Percentiles rank a stretch among this genome's conserved stretches.
phyloP scores from a whole-genome alignment of 208 protist genomes.

The Naegleria gruberi region DNA sequence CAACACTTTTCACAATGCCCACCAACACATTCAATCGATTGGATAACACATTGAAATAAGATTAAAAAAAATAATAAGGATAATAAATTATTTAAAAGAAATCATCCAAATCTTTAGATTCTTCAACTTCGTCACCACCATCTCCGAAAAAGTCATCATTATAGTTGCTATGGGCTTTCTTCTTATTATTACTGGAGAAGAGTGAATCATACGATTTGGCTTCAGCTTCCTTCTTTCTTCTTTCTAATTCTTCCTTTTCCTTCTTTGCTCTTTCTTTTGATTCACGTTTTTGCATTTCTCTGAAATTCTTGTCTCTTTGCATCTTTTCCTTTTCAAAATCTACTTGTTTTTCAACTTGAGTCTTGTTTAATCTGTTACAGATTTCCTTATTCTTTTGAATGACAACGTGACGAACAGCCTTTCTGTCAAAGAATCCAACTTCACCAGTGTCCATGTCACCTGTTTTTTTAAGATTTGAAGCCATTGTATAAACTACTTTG shows the following conservation, averaged over 20 bases:
- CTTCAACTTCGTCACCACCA: not conserved
- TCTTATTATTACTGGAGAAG: not conserved
- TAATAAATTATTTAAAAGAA: not conserved
- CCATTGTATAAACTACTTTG: slow-evolving; percentile 89
- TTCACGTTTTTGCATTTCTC: not conserved
- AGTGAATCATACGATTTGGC: not conserved
- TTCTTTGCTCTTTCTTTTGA: not conserved
- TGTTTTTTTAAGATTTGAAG: slow-evolving; percentile 93
- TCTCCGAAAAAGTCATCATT: slow-evolving; percentile 4
- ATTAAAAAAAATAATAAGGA: no score
- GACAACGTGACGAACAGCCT: slow-evolving; percentile 61
- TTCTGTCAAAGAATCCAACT: slow-evolving; percentile 79
- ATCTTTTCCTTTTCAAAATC: not conserved
- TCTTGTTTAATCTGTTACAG: slow-evolving; percentile 83
- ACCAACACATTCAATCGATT: no score
- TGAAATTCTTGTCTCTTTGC: not conserved
- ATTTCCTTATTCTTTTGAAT: slow-evolving; percentile 70
- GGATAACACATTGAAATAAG: no score
- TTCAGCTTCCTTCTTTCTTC: not conserved
- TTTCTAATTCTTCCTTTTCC: not conserved
- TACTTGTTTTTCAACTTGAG: slow-evolving; percentile 69
- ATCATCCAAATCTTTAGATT: not conserved
- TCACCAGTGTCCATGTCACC: slow-evolving; percentile 88
- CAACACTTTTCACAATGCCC: no score
- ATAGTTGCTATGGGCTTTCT: not conserved